Base-by-base conservation (phyloP, 495 filamentous ascomycete genomes). In the Oidiodendron maius region DNA sequence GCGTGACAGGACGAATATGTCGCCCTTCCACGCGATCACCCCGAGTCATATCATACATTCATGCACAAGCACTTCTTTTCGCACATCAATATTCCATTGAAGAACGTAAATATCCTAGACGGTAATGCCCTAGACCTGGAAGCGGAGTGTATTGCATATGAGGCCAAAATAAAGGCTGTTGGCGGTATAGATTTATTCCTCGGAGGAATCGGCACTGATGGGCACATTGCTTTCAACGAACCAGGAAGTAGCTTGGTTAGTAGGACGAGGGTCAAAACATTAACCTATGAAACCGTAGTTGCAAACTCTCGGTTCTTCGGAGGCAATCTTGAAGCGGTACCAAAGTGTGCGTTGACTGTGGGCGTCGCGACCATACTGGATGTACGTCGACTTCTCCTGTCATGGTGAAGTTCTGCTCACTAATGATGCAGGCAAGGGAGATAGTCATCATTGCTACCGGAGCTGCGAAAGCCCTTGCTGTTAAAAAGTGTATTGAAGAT, bases 41-140 rank as follows among this genome's bases (percentile, higher is more conserved):
- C 87, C 11, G 80, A 90, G 63, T 85, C 79, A 60, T 91, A 91
- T 68, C 87, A 91, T 70, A 83, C 81, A 46, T 94, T 91, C 71
- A 91, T 94, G 88, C 90, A 87, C 72, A 85, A 83, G 66, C 75
- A 91, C 65, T 88, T 91, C 75, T 94, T 94, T 71, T 86, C 83
- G 3, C 87, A 91, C 62, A 81, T 91, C 58, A 86, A 94, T 58
- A 81, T 94, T 48, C 73, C 77, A 48, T 86, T 87, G 4, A 72
- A 73, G 53, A 89, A 89, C 56, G 86, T 91, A 61, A 77, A 94
- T 68, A 88, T 94, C 60, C 76, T 91, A n/a, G 80, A 91, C 61
- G 87, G 87, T 50, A 89, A 87, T 57, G 86, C 86, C 0, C 65
- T 76, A 4, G 82, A 91, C 53, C 77, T 87, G 1, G 82, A 82